Evolutionary conservation across 345 rosid genomes (phyloP).

Genomic region (Excoecaria agallocha): DNA sequence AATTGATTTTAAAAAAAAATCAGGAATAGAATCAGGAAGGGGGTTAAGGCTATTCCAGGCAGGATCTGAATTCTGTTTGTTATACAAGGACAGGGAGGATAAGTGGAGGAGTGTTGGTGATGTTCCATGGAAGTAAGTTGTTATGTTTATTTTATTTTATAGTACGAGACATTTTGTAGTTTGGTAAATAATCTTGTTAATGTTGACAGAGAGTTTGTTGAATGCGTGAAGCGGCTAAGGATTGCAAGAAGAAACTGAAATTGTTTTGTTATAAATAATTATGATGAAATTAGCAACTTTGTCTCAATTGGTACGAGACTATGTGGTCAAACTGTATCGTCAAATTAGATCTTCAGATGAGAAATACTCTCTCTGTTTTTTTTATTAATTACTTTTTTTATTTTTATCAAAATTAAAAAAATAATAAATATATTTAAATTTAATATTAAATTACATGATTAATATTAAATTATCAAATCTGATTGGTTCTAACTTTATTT

Average conservation of each 20-base stretch:
- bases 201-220: slow-evolving; percentile 52
- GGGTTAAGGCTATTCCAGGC: slow-evolving; percentile 55
- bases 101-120: slow-evolving; percentile 65
- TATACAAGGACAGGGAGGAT: slow-evolving; percentile 55
- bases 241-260: slow-evolving; percentile 41
- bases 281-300: background rate
- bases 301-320: background rate
- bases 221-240: slow-evolving; percentile 55
- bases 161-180: background rate
- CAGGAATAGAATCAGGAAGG: slow-evolving; percentile 46
- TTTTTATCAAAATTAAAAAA: no score
- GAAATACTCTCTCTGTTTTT: no score
- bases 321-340: background rate
- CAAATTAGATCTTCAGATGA: background rate
- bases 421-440: no score
- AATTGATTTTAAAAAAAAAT: no score
- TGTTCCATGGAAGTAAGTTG: slow-evolving; percentile 64
- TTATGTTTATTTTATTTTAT: background rate
- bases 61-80: slow-evolving; percentile 50
- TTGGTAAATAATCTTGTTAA: background rate
- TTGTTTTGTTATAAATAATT: background rate
- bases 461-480: no score
- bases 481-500: no score
- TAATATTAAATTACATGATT: no score
- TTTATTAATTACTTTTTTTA: no score